phyloP scores from a whole-genome alignment of 805 yeast genomes.

The Candida maltosa region DNA sequence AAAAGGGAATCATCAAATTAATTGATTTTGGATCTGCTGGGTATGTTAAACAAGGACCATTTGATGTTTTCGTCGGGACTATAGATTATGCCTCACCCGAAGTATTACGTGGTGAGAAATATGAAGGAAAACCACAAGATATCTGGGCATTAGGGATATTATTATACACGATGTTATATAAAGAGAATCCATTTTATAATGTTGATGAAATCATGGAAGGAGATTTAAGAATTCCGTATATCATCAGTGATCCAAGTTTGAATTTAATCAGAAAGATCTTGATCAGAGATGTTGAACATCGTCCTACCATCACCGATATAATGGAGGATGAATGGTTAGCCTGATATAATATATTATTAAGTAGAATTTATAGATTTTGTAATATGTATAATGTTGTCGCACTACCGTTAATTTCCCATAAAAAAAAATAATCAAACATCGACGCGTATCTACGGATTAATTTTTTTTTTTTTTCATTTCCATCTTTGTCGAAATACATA shows the following conservation, averaged over 20 bases:
- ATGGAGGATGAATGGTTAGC: slow-evolving; percentile 65
- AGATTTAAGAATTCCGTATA: slow-evolving; percentile 66
- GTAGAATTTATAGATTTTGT: no score
- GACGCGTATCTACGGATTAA: no score
- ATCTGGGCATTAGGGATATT: slow-evolving; percentile 95
- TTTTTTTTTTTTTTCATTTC: no score
- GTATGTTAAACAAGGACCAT: slow-evolving; percentile 85
- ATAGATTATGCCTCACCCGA: slow-evolving; percentile 98
- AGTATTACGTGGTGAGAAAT: slow-evolving; percentile 82
- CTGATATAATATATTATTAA: no score
- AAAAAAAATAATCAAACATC: no score
- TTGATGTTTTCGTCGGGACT: slow-evolving; percentile 96
- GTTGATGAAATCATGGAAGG: slow-evolving; percentile 96
- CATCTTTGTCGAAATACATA: no score
- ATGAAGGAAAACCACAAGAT: slow-evolving; percentile 92
- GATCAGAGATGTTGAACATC: slow-evolving; percentile 57
- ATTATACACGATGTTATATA: slow-evolving; percentile 83
- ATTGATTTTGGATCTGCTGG: slow-evolving; percentile 98
- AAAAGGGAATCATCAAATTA: slow-evolving; percentile 72
- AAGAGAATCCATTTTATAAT: slow-evolving; percentile 93
- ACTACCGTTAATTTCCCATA: no score
- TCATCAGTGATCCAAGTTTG: slow-evolving; percentile 60
- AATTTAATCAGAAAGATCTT: slow-evolving; percentile 63
- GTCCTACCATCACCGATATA: slow-evolving; percentile 77
- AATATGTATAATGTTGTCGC: no score